These are phyloP conservation scores for Fomitopsis pinicola DNA, from an alignment of 1,284 basidiomycete genomes.

Conservation along the genomic window DNA sequence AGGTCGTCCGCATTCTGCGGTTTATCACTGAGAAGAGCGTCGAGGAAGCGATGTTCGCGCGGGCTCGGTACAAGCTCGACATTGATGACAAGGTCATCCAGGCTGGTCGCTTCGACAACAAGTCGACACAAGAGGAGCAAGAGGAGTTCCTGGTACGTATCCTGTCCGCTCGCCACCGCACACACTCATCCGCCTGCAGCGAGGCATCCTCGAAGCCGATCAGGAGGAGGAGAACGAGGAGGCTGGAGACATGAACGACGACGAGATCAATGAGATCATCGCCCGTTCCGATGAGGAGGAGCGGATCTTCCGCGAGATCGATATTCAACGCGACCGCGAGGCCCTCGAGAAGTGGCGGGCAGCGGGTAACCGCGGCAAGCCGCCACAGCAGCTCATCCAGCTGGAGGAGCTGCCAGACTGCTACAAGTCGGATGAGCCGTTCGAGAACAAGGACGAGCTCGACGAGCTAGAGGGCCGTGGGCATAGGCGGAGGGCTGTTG, in stretches of 20 bases:
- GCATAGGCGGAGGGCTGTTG: conserved; percentile 77
- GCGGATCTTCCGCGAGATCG: conserved; percentile 81
- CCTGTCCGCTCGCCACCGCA: conserved; percentile 3
- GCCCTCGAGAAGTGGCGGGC: conserved; percentile 69
- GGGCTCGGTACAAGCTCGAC: conserved; percentile 95
- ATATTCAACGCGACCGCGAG: conserved; percentile 77
- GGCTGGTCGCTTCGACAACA: conserved; percentile 99
- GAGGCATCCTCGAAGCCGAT: conserved; percentile 83
- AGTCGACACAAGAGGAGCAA: conserved; percentile 96
- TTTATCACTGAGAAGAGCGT: conserved; percentile 98
- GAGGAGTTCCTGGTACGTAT: conserved; percentile 84
- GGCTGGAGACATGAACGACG: conserved; percentile 94
- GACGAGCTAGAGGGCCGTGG: conserved; percentile 79
- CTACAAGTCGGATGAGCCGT: conserved; percentile 84
- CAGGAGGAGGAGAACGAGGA: conserved; percentile 92
- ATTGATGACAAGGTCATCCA: conserved; percentile 99
- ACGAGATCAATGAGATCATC: conserved; percentile 94
- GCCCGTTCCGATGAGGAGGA: conserved; percentile 84
- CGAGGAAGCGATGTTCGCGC: conserved; percentile 95
- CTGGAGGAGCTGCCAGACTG: conserved; percentile 91
- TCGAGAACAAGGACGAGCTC: conserved; percentile 63
- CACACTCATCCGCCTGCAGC: conserved; percentile 37
- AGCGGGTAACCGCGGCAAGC: conserved; percentile 74
- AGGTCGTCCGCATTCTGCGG: conserved; percentile 93
- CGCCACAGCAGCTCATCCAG: conserved; percentile 79